Evolutionary conservation across 495 filamentous ascomycete species (phyloP).

Genomic region (Cercophora samala): DNA sequence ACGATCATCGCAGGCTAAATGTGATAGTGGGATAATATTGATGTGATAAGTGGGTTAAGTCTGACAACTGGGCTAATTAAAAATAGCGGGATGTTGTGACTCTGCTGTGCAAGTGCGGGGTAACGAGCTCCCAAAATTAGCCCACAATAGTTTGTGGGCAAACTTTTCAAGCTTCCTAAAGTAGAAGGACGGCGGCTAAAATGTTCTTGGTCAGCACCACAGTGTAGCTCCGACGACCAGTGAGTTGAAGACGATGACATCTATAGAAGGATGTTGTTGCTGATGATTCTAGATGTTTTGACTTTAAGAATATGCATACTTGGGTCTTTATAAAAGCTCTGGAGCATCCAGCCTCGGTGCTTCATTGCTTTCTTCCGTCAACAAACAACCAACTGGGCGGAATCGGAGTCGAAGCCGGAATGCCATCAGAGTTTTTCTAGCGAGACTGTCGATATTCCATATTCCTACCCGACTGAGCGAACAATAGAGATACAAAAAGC

Average conservation of each 20-base stretch:
- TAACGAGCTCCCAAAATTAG: constrained; percentile 21
- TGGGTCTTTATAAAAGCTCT: not conserved
- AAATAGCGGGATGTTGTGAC: constrained; percentile 4
- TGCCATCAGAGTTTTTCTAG: not conserved
- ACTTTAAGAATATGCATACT: not conserved
- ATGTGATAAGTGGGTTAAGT: not conserved
- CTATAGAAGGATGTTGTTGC: not conserved
- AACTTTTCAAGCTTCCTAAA: constrained; percentile 22
- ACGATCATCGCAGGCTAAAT: not conserved
- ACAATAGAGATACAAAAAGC: too few species aligned
- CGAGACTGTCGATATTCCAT: not conserved
- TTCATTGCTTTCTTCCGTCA: not conserved
- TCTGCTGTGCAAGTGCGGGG: not conserved
- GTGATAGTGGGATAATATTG: not conserved
- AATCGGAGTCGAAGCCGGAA: not conserved
- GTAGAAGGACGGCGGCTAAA: constrained; percentile 31
- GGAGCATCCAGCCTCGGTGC: not conserved
- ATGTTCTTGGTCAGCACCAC: constrained; percentile 22
- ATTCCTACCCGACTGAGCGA: not conserved
- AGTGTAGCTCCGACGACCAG: not conserved
- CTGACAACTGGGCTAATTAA: constrained; percentile 23
- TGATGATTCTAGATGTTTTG: not conserved
- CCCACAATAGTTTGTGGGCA: constrained; percentile 15
- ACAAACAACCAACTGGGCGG: not conserved
- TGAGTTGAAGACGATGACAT: not conserved